Evolutionary conservation across 2,329 filamentous ascomycete species (phyloP).

Genomic region (Orbilia brochopaga): DNA sequence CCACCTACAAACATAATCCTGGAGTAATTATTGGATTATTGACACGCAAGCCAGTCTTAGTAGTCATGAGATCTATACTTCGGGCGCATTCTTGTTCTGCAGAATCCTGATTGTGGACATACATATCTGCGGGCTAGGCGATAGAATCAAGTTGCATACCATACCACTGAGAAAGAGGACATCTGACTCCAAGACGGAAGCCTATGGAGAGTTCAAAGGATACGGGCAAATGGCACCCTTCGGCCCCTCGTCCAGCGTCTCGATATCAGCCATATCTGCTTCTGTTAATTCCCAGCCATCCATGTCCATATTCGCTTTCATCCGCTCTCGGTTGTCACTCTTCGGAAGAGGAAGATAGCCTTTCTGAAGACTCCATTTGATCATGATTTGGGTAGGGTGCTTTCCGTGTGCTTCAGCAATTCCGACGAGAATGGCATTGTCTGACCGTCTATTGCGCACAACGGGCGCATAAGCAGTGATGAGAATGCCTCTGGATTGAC

Average conservation of each 20-base stretch:
- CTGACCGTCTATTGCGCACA: constrained; percentile 72
- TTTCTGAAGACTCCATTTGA: constrained; percentile 80
- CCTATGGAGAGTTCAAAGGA: constrained; percentile 33
- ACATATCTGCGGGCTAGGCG: neutral
- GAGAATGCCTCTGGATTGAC: constrained; percentile 69
- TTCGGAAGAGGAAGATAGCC: constrained; percentile 76
- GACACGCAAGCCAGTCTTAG: too few relatives aligned
- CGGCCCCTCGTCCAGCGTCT: constrained; percentile 68
- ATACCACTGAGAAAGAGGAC: neutral
- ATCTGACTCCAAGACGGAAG: neutral
- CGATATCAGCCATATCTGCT: constrained; percentile 67
- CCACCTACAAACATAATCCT: neutral
- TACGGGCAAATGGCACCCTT: constrained; percentile 42
- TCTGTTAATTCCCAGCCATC: constrained; percentile 67
- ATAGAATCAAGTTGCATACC: neutral
- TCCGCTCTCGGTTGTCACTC: constrained; percentile 68
- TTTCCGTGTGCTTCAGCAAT: constrained; percentile 73
- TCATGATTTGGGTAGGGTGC: constrained; percentile 74
- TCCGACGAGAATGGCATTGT: constrained; percentile 68
- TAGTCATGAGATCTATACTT: too few relatives aligned
- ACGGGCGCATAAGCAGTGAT: constrained; percentile 83
- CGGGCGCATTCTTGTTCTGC: neutral
- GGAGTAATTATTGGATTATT: neutral
- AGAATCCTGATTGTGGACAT: neutral
- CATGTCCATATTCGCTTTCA: constrained; percentile 70